Evolutionary conservation across 305 asterid species (phyloP).

Genomic region (Petunia hybrid): DNA sequence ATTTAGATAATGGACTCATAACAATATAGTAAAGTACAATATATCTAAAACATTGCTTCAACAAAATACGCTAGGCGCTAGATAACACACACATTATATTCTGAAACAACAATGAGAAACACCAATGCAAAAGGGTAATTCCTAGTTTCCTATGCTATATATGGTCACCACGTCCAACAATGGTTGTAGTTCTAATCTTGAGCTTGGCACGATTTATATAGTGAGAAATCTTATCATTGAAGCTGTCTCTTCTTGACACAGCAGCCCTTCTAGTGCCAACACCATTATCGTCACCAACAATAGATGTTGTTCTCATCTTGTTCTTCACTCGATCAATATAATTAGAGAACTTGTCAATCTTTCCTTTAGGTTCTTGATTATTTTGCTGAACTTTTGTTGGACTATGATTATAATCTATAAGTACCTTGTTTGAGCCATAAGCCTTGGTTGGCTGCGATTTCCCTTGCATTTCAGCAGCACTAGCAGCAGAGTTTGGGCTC

Average conservation of each 20-base stretch:
- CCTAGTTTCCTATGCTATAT: not conserved
- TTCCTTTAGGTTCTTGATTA: constrained; percentile 17
- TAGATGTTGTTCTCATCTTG: constrained; percentile 39
- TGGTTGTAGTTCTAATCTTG: constrained; percentile 48
- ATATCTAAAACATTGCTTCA: no score
- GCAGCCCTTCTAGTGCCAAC: not conserved
- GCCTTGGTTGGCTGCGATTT: constrained; percentile 15
- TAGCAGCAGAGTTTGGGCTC: not conserved
- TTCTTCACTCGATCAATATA: constrained; percentile 44
- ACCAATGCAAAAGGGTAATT: no score
- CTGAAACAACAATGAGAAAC: no score
- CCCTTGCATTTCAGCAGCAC: not conserved
- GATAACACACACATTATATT: no score
- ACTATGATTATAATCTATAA: not conserved
- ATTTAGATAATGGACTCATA: no score
- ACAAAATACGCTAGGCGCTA: no score
- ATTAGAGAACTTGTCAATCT: constrained; percentile 36
- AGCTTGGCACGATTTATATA: constrained; percentile 55
- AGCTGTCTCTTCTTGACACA: constrained; percentile 59
- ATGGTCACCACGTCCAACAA: constrained; percentile 32
- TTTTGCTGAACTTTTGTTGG: constrained; percentile 5
- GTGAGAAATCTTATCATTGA: constrained; percentile 52
- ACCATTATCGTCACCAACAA: constrained; percentile 5
- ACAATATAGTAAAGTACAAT: no score
- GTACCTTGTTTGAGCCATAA: not conserved